Evolutionary conservation across 768 basidiomycete genomes (phyloP), one percentile per base, ranked within the genome.

Genomic region (Hericium coralloides): DNA sequence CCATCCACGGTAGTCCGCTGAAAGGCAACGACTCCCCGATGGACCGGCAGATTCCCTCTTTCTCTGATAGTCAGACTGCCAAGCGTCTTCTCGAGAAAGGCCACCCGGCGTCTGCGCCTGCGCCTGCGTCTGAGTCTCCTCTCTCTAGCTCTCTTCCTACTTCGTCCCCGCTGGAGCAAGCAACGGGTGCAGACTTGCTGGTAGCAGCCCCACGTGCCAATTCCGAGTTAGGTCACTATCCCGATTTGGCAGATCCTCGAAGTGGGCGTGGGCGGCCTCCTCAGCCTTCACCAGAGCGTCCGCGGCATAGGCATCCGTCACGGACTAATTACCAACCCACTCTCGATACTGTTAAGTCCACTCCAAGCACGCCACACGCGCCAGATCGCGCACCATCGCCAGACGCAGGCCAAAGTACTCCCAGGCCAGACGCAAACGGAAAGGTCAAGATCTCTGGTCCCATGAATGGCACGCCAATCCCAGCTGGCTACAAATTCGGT

Each of bases 401-500:
- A 56, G 74, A 67, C 3, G 70, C 78, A 31, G 78, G 78, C 20
- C 80, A 79, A 49, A 80, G 77, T 60, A 81, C 67, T 26, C 66
- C 67, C 1, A 63, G 78, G 62, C 73, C 72, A 7, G 85, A 87
- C 56, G 66, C 68, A 25, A 77, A 77, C 50, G 76, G 78, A 25
- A 88, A 86, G 68, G 82, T 85, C 51, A 93, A 94, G 72, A 97
- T 98, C 52, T 95, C 92, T 17, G 90, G 83, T 1, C 95, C 94
- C 37, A 76, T 93, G 67, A 85, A 85, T 58, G 92, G 91, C 8
- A 81, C 82, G 14, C 89, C 87, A 45, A 89, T 95, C 38, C 93
- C 93, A 4, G 80, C 82, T 37, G 92, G 92, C 0, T 92, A 87
- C 78, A 95, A 94, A 71, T 98, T 95, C 66, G 92, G 89, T 12